A percentile compares a stretch with the other conserved stretches of the same genome.
Conservation (phyloP, 352 stramenopile species). For the Phytopythium montanum region DNA sequence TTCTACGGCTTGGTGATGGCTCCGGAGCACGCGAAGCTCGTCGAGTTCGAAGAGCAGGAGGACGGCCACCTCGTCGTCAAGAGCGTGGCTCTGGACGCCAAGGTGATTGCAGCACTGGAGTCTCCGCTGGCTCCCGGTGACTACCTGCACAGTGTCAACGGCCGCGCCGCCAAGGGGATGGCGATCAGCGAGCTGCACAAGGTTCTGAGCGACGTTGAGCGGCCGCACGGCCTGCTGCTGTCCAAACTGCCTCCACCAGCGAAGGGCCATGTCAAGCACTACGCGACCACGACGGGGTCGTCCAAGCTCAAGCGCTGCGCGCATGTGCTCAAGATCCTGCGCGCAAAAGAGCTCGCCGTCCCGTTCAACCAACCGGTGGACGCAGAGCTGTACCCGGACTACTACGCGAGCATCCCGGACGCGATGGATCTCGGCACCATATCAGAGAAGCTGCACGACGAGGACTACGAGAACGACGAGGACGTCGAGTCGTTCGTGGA, state of each 20-base stretch:
- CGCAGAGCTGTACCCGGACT: slow-evolving; percentile 79
- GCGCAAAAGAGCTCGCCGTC: slow-evolving; percentile 67
- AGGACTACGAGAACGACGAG: slow-evolving; percentile 82
- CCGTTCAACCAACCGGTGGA: slow-evolving; percentile 87
- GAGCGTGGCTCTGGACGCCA: slow-evolving; percentile 12
- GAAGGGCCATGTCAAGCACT: slow-evolving; percentile 52
- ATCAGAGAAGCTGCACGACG: slow-evolving; percentile 77
- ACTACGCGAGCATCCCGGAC: slow-evolving; percentile 71
- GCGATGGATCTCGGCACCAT: slow-evolving; percentile 84
- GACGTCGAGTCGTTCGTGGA: slow-evolving; percentile 80
- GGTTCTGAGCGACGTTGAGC: slow-evolving; percentile 18
- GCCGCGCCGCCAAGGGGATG: slow-evolving; percentile 36
- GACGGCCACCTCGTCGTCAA: slow-evolving; percentile 45
- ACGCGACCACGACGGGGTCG: slow-evolving; percentile 50
- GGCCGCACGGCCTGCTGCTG: slow-evolving; percentile 58
- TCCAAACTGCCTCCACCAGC: slow-evolving; percentile 32
- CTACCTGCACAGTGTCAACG: slow-evolving; percentile 54
- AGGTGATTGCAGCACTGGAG: slow-evolving; percentile 12
- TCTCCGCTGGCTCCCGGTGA: slow-evolving; percentile 21
- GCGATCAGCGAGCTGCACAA: slow-evolving; percentile 27
- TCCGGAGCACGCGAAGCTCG: slow-evolving; percentile 28
- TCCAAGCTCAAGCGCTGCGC: slow-evolving; percentile 64
- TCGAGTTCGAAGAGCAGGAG: slow-evolving; percentile 30
- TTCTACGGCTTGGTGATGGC: slow-evolving; percentile 54
- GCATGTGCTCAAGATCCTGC: slow-evolving; percentile 72